Evolutionary conservation across 1,284 basidiomycete species (phyloP), one percentile per base, ranked within the genome.

Genomic region (Cerrena zonata): DNA sequence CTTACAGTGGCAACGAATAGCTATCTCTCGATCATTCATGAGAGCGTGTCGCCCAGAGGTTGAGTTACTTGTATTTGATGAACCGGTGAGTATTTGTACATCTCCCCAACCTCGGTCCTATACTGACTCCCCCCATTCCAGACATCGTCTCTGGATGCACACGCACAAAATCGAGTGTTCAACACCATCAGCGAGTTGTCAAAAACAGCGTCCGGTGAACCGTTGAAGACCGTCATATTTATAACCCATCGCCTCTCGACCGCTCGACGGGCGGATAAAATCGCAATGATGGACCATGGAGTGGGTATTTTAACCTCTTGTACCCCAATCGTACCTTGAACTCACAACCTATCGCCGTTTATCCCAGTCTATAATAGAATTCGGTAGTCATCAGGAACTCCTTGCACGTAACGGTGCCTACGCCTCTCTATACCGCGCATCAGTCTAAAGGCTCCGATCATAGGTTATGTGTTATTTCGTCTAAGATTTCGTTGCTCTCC

Each of bases 261-360:
- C 40, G 88, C 87, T 18, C 79, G 86, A 12, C 78, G 83, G 44
- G 87, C 87, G 53, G 86, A 89, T 69, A 88, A 86, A 68, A 82
- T 91, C 57, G 89, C 87, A 39, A 89, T 91, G 77, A 87, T 92
- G 79, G 85, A 90, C 57, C 76, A 80, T 59, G 89, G 89, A 63
- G 87, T 89, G 68, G 64, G 79, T 67, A 19, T 30, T 12, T 19
- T 45, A 18, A 34, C 3, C 27, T 34, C 23, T 18, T 15, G 2
- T 54, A 47, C 39, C 52, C 15, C 23, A 38, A n/a, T 18, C 38
- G 23, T 24, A 26, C 23, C 38, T 37, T n/a, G n/a, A n/a, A 18
- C 34, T 4, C 21, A 34, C 27, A 47, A 34, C 44, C 30, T 11
- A 45, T 34, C 30, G 15, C 15, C 45, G 39, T 50, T 11, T 39